Conservation (phyloP, 2,329 filamentous ascomycete genomes). For the Trichophyton rubrum region DNA sequence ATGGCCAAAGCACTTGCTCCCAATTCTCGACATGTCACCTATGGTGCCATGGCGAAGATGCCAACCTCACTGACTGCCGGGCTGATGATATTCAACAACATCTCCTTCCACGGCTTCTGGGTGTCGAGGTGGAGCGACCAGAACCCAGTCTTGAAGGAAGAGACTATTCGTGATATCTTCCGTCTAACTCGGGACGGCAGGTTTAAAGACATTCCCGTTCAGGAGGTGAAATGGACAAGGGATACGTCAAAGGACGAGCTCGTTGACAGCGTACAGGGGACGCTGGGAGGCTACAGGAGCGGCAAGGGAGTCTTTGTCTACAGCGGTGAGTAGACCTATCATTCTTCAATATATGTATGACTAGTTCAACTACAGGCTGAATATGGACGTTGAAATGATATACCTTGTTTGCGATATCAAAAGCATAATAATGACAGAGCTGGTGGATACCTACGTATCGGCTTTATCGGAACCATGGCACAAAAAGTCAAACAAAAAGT, state of each 20-base stretch:
- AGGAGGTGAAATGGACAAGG: conserved; percentile 71
- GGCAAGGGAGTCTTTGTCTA: conserved; percentile 91
- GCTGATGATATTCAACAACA: conserved; percentile 83
- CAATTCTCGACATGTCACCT: conserved; percentile 70
- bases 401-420: too few relatives aligned
- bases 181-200: conserved; percentile 59
- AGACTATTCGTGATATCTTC: conserved; percentile 75
- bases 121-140: conserved; percentile 75
- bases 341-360: too few relatives aligned
- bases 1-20: conserved; percentile 62
- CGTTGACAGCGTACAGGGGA: conserved; percentile 64
- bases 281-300: conserved; percentile 67
- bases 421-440: too few relatives aligned
- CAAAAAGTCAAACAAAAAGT: too few relatives aligned
- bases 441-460: too few relatives aligned
- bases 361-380: too few relatives aligned
- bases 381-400: too few relatives aligned
- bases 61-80: conserved; percentile 70
- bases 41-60: conserved; percentile 88
- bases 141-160: conserved; percentile 59
- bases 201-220: conserved; percentile 73
- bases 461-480: too few relatives aligned
- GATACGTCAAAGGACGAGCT: conserved; percentile 60
- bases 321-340: conserved; percentile 30
- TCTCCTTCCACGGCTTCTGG: conserved; percentile 89